These are phyloP conservation scores for Thielaviopsis musarum DNA, from an alignment of 2,329 filamentous ascomycete genomes.

Conservation along the genomic window DNA sequence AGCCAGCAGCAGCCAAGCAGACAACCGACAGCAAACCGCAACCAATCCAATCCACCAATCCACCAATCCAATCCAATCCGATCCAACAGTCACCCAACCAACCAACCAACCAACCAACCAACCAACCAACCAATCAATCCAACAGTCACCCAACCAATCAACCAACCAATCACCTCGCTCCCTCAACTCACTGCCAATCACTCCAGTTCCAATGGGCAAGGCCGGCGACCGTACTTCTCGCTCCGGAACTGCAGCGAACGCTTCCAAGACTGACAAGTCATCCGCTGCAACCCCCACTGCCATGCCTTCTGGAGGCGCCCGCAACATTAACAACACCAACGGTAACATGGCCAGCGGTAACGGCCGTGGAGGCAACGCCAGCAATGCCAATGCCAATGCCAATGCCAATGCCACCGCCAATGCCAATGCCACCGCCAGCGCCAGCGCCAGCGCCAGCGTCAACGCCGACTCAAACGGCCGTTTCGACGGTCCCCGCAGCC, in stretches of 20 bases:
- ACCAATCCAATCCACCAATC: not conserved
- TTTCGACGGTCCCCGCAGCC: constrained; percentile 45
- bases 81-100: not conserved
- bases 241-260: constrained; percentile 3
- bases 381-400: constrained; percentile 3
- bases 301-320: not conserved
- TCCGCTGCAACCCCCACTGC: not conserved
- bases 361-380: not conserved
- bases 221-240: constrained; percentile 4
- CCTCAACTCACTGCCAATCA: not conserved
- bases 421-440: constrained; percentile 3
- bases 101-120: not conserved
- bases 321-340: constrained; percentile 6
- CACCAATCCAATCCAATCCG: too few relatives aligned
- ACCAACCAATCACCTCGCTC: not conserved
- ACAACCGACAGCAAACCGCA: not conserved
- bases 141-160: too few relatives aligned
- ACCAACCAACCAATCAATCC: not conserved
- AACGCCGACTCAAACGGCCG: constrained; percentile 16
- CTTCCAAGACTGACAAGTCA: constrained; percentile 8
- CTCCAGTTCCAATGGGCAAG: constrained; percentile 9
- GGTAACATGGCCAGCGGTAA: constrained; percentile 1
- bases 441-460: too few relatives aligned
- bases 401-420: constrained; percentile 2
- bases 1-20: not conserved